Conservation (phyloP, 805 yeast genomes). For the Cyberlindnera saturnus region DNA sequence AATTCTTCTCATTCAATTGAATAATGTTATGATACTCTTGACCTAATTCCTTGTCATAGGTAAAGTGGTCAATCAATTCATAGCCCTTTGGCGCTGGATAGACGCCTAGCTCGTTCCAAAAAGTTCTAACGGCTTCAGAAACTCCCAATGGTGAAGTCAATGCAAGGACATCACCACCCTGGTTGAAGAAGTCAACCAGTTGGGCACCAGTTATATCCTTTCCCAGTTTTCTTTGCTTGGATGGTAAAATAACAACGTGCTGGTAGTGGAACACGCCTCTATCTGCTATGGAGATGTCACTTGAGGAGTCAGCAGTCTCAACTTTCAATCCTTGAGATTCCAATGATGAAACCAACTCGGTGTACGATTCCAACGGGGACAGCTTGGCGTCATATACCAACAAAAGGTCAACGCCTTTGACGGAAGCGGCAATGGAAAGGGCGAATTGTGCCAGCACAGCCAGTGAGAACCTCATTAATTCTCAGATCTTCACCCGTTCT, state of each 20-base stretch:
- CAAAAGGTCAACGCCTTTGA: slow-evolving; percentile 11
- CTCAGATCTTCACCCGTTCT: no score
- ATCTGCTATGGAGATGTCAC: slow-evolving; percentile 27
- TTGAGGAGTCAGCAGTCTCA: slow-evolving; percentile 19
- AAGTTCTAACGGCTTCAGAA: slow-evolving; percentile 58
- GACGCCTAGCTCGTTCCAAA: slow-evolving; percentile 77
- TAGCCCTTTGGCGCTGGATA: slow-evolving; percentile 75
- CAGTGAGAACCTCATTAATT: background rate
- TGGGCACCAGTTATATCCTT: slow-evolving; percentile 36
- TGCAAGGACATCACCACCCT: slow-evolving; percentile 72
- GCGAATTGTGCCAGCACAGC: slow-evolving; percentile 3
- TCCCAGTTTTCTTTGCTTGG: slow-evolving; percentile 40
- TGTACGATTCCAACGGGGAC: slow-evolving; percentile 9
- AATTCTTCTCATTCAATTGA: slow-evolving; percentile 8
- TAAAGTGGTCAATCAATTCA: slow-evolving; percentile 60
- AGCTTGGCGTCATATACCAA: slow-evolving; percentile 23
- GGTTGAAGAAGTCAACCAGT: slow-evolving; percentile 51
- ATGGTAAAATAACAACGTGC: slow-evolving; percentile 55
- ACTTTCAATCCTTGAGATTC: slow-evolving; percentile 30
- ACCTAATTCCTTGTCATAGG: slow-evolving; percentile 25
- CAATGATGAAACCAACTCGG: slow-evolving; percentile 4
- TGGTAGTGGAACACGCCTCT: slow-evolving; percentile 44
- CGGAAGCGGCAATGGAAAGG: slow-evolving; percentile 9
- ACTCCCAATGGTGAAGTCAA: slow-evolving; percentile 46
- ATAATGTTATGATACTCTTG: slow-evolving; percentile 21